Percentiles rank a stretch among this genome's conserved stretches.
phyloP scores from a whole-genome alignment of 805 yeast species.

The Cyberlindnera mrakii region DNA sequence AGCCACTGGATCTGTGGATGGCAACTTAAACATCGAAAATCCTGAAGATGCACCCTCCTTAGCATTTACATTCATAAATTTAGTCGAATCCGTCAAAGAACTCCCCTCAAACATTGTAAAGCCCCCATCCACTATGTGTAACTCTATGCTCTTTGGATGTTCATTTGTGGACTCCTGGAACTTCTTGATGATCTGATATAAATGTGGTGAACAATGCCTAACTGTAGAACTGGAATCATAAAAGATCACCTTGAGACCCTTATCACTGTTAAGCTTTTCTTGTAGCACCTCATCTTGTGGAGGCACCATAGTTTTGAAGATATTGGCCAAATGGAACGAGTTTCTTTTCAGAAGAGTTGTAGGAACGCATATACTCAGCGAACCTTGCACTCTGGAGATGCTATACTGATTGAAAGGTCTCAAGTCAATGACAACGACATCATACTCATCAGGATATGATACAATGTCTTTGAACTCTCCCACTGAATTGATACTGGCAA shows the following conservation, averaged over 20 bases:
- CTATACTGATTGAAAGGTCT: conserved; percentile 76
- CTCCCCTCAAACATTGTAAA: conserved; percentile 10
- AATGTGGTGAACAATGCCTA: conserved; percentile 20
- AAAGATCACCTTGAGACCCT: conserved; percentile 14
- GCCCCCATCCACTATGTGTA: conserved; percentile 19
- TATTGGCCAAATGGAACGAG: conserved; percentile 21
- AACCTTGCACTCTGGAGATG: conserved; percentile 47
- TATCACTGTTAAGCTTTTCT: conserved; percentile 7
- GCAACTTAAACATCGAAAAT: conserved; percentile 17
- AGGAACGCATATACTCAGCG: conserved; percentile 80
- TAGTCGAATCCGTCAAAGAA: conserved; percentile 10
- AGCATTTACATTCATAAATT: conserved; percentile 8
- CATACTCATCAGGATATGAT: conserved; percentile 1
- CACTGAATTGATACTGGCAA: conserved; percentile 7
- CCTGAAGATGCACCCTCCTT: conserved; percentile 3
- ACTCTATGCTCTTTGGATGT: conserved; percentile 8
- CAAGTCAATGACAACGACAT: conserved; percentile 41
- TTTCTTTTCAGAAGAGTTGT: conserved; percentile 74
- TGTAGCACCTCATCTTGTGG: conserved; percentile 15
- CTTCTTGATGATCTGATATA: conserved; percentile 22
- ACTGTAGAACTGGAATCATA: conserved; percentile 20
- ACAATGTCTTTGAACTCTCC: conserved; percentile 4
- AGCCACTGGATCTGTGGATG: conserved; percentile 21
- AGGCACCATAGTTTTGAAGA: conserved; percentile 23
- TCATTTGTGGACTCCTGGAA: conserved; percentile 14